These are phyloP conservation scores for Penicillium sp. DNA, from an alignment of 2,329 filamentous ascomycete species.

Conservation along the genomic window DNA sequence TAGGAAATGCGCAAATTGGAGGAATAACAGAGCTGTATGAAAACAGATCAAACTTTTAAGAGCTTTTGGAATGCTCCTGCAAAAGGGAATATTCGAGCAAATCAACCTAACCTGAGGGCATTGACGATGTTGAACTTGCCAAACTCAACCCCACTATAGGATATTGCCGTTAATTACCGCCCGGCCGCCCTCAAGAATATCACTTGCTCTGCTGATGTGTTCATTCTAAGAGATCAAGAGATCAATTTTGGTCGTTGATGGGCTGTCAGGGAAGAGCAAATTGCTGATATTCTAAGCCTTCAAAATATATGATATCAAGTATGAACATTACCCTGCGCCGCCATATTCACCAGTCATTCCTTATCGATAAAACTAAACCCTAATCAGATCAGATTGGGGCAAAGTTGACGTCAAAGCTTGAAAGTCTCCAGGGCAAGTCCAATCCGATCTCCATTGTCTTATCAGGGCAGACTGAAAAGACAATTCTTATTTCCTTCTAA, in stretches of 20 bases:
- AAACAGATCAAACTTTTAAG: not conserved
- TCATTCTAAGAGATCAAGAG: too few relatives aligned
- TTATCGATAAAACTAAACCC: not conserved
- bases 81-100: not conserved
- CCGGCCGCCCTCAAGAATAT: not conserved
- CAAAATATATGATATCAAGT: not conserved
- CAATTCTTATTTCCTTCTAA: not conserved
- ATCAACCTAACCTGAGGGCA: not conserved
- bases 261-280: accelerated
- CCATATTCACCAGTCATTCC: not conserved
- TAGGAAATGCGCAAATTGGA: not conserved
- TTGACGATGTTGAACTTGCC: conserved; percentile 1
- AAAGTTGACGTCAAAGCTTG: not conserved
- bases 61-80: not conserved
- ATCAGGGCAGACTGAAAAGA: not conserved
- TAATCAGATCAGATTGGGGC: conserved; percentile 9
- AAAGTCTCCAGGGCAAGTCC: not conserved
- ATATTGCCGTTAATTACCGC: conserved; percentile 21
- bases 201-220: not conserved
- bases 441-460: not conserved
- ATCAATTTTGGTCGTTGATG: not conserved
- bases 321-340: not conserved
- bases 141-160: conserved; percentile 12
- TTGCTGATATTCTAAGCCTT: not conserved
- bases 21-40: too few relatives aligned